Base-by-base conservation (phyloP, 163 green algal species). In the Botryococcus braunii region DNA sequence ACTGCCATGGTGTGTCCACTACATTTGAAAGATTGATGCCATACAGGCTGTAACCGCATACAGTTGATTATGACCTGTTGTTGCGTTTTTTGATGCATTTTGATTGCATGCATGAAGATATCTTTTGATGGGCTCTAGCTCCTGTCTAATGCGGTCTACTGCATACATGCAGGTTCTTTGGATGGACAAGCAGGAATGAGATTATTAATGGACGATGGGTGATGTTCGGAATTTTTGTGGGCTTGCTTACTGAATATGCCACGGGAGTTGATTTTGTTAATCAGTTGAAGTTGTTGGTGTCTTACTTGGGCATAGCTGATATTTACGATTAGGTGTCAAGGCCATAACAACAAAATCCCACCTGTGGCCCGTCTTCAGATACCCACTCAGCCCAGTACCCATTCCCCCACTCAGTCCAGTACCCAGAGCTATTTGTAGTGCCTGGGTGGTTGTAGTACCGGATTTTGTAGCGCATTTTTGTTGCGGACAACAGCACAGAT, bases 221-320 rank as follows among this genome's bases (percentile, higher is more conserved):
- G 3, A 99, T 99, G 94, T 96, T 98, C 78, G 94, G 94, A 1
- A 74, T 97, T 7, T 69, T 79, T 4, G 86, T 99, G 8, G 94
- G 94, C 25, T 73, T 97, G 62, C 73, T 99, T 43, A 99, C 94
- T 25, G 94, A 99, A 85, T 97, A 96, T 66, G 90, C 94, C 0
- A 99, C 94, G 2, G 94, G 94, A 4, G 89, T 96, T 6, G 80
- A 91, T 69, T 97, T 99, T 76, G 71, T 83, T 4, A 66, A 96
- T 69, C 94, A 99, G 79, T 66, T 99, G 0, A 81, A 76, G 69
- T 77, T 97, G 41, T 89, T 95, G 69, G 65, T 92, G 7, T 89
- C 79, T 2, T 96, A 97, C 81, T 61, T 98, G 61, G 93, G 93
- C 46, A 91, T 98, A 58, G 79, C 83, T 31, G 92, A 98, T 57